Evolutionary conservation across 1,139 yeast species (phyloP).

Genomic region (Hyphopichia burtonii): DNA sequence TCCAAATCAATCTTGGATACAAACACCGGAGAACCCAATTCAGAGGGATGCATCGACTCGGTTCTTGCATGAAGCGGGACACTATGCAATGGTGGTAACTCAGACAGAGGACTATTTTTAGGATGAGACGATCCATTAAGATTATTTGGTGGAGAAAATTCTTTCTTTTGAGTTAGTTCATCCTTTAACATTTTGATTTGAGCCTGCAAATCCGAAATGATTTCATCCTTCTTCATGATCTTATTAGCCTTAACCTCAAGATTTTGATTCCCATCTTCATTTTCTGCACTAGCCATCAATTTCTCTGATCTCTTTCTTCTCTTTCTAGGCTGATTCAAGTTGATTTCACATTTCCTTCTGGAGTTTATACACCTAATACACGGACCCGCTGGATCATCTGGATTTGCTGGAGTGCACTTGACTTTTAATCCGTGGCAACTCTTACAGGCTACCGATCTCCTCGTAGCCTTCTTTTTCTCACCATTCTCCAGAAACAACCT

Average conservation of each 20-base stretch:
- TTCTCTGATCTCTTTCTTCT: conserved; percentile 40
- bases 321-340: conserved; percentile 58
- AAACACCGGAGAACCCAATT: conserved; percentile 25
- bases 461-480: conserved; percentile 13
- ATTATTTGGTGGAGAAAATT: background rate
- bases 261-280: background rate
- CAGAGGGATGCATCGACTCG: conserved; percentile 7
- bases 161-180: conserved; percentile 11
- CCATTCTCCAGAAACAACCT: background rate
- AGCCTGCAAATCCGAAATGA: conserved; percentile 16
- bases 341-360: conserved; percentile 64
- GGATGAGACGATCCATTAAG: background rate
- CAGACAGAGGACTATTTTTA: background rate
- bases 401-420: conserved; percentile 74
- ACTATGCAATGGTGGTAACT: background rate
- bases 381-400: conserved; percentile 55
- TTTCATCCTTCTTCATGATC: conserved; percentile 7
- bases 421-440: conserved; percentile 81
- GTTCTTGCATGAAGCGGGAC: background rate
- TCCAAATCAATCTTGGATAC: conserved; percentile 33
- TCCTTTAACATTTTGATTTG: conserved; percentile 20
- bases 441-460: conserved; percentile 63
- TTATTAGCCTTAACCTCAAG: background rate
- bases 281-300: background rate
- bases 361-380: conserved; percentile 74